Base-by-base conservation (phyloP, 225 moss, liverwort and hornwort species). In the Thuidium tamariscinum region DNA sequence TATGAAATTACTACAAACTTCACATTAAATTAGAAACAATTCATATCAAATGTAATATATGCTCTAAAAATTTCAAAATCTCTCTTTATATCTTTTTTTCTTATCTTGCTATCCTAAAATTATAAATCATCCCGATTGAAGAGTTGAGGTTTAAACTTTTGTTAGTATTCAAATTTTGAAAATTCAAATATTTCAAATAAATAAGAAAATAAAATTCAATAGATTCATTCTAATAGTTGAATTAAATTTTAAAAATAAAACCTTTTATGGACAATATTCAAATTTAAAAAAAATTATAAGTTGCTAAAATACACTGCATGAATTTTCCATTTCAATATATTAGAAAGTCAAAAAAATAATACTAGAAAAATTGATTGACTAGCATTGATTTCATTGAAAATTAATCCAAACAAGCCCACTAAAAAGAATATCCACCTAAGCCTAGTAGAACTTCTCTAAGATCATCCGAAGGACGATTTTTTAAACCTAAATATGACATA, bases 361-460 rank as follows among this genome's bases (percentile, higher is more conserved):
- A 44, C 3, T 9, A 10, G 3, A 2, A 42, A 26, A 42, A 4
- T 16, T 1, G 9, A 1, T 17, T 5, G 0, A 34, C 1, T 49
- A 29, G 48, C 1, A 11, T 30, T 48, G 48, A 48, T 48, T 51
- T 32, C 7, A 11, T 19, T 73, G 4, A 51, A 32, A 30, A 32
- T 2, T 1, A 13, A 49, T 49, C 12, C 8, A 74, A 7, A 13
- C 1, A 34, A 48, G 4, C 7, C 12, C 0, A 0, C 0, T 0
- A 20, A 19, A 74, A 0, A 4, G 16, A 72, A 20, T 34, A 21
- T 51, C 1, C 1, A 21, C 20, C 21, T 2, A 16, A 52, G n/a
- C n/a, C n/a, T n/a, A n/a, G 17, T 49, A 7, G 12, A 49, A 7
- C 7, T 74, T 51, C 13, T 0, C 20, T 12, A 21, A 74, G 13